phyloP scores from a whole-genome alignment of 176 grass and related monocot genomes.

The barley (Hordeum vulgare) region DNA sequence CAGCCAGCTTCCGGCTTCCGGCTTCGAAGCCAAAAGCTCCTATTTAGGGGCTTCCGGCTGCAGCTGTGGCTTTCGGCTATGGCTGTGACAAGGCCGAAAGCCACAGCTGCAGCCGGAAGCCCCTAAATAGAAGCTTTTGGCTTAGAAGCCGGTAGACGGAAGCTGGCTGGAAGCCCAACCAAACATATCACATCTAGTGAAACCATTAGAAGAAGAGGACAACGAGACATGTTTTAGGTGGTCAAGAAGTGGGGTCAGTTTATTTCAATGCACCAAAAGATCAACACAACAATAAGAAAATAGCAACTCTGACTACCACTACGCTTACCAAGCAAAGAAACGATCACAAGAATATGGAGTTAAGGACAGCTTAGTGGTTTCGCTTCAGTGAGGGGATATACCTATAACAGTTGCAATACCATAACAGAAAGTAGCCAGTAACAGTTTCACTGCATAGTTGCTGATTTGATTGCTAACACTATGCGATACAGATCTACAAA shows the following conservation, averaged over 20 bases:
- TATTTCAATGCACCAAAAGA: background rate
- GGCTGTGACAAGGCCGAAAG: too few species aligned
- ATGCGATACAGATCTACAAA: background rate
- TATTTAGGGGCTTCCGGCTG: too few species aligned
- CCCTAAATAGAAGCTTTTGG: too few species aligned
- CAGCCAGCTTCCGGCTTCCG: too few species aligned
- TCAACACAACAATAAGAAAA: background rate
- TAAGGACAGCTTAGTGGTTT: background rate
- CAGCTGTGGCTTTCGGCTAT: too few species aligned
- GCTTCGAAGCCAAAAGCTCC: too few species aligned
- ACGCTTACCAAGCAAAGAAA: background rate
- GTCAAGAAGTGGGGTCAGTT: background rate
- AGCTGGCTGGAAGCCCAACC: too few species aligned
- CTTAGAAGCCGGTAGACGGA: too few species aligned
- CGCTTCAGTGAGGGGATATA: background rate
- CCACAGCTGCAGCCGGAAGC: too few species aligned
- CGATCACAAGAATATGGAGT: background rate
- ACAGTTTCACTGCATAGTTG: background rate
- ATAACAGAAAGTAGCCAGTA: background rate
- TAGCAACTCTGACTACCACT: background rate
- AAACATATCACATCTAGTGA: background rate
- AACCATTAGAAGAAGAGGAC: background rate
- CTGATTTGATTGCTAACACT: background rate
- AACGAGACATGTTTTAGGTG: background rate
- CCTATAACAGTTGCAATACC: background rate